phyloP scores from a whole-genome alignment of 306 rosid species.

The Sindora glabra region DNA sequence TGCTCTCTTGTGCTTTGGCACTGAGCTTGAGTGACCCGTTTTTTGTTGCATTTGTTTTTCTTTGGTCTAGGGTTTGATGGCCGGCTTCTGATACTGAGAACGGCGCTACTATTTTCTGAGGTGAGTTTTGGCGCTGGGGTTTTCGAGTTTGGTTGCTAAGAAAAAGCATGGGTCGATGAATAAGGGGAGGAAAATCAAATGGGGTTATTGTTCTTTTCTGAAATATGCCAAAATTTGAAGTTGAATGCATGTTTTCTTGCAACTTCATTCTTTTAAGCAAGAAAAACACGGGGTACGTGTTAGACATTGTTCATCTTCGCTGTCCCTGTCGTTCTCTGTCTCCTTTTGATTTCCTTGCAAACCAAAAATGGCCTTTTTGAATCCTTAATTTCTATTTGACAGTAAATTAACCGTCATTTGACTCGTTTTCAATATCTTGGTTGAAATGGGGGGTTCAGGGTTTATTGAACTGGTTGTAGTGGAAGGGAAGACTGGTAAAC shows the following conservation, averaged over 20 bases:
- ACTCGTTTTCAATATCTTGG: neutral
- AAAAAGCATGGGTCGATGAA: neutral
- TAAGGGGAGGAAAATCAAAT: neutral
- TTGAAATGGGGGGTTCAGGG: neutral
- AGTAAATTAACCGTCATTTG: neutral
- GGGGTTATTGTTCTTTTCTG: neutral
- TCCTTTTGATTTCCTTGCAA: neutral
- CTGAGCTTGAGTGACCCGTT: neutral
- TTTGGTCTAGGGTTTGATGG: constrained; percentile 20
- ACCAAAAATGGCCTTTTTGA: neutral
- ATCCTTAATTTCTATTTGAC: neutral
- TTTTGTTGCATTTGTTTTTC: neutral
- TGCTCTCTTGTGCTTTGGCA: neutral
- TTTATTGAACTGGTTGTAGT: neutral
- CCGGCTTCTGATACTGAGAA: neutral
- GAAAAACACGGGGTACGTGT: neutral
- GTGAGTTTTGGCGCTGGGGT: neutral
- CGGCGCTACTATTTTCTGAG: neutral
- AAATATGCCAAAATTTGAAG: neutral
- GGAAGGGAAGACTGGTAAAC: neutral
- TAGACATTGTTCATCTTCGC: neutral
- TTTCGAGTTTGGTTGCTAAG: neutral
- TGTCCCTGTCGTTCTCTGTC: neutral
- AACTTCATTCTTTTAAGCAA: neutral
- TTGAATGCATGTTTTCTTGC: neutral